Conservation (phyloP, 495 filamentous ascomycete species). For the Talaromyces ruber region DNA sequence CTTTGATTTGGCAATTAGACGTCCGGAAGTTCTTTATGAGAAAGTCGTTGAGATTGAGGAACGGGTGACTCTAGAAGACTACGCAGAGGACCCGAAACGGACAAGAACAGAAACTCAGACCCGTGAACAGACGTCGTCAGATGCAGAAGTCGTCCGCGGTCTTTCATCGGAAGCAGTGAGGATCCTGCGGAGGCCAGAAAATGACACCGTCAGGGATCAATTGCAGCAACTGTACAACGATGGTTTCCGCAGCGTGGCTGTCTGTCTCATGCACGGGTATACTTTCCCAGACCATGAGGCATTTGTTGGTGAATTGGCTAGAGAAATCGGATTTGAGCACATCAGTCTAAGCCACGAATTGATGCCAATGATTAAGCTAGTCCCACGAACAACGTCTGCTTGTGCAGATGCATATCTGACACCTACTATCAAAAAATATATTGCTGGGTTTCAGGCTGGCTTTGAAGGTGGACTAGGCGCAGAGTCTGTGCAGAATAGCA, state of each 20-base stretch:
- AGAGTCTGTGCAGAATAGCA: conserved; percentile 34
- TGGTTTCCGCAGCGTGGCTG: conserved; percentile 26
- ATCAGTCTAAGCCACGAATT: conserved; percentile 40
- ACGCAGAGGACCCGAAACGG: conserved; percentile 21
- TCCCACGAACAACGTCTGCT: conserved; percentile 70
- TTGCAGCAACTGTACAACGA: conserved; percentile 23
- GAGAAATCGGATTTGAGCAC: conserved; percentile 25
- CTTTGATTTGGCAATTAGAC: conserved; percentile 62
- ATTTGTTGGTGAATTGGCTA: conserved; percentile 26
- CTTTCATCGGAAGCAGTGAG: conserved; percentile 33
- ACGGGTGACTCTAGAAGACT: conserved; percentile 65
- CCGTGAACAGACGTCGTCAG: conserved; percentile 4
- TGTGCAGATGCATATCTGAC: conserved; percentile 86
- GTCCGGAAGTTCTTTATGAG: conserved; percentile 62
- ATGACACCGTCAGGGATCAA: conserved; percentile 18
- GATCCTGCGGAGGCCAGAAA: conserved; percentile 22
- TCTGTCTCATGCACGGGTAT: conserved; percentile 29
- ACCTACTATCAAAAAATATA: conserved; percentile 79
- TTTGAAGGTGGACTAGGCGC: conserved; percentile 34
- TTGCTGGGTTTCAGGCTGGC: conserved; percentile 62
- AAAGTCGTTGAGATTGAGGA: conserved; percentile 60
- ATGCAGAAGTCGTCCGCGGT: conserved; percentile 13
- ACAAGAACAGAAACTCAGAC: conserved; percentile 6
- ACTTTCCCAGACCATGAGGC: conserved; percentile 36
- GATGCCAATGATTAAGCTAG: conserved; percentile 69